These are phyloP conservation scores for Lolium rigidum DNA, from an alignment of 176 grass and related monocot genomes.

Conservation along the genomic window DNA sequence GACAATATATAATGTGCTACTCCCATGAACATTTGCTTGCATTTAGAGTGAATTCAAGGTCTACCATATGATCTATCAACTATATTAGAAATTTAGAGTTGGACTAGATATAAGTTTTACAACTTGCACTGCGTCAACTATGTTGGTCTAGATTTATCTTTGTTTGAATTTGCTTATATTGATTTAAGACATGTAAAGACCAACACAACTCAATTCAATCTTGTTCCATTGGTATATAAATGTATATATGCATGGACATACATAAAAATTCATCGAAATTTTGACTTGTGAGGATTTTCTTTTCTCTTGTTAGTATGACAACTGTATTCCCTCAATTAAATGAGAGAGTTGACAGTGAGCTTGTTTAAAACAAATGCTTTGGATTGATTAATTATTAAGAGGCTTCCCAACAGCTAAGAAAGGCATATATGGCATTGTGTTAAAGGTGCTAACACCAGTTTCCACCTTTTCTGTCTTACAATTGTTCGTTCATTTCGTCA, in stretches of 20 bases:
- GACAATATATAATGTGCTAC: background rate
- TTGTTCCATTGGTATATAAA: background rate
- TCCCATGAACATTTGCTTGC: background rate
- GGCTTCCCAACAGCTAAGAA: background rate
- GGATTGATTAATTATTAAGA: background rate
- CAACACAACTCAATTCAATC: background rate
- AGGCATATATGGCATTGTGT: background rate
- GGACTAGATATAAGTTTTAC: background rate
- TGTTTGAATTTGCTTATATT: constrained; percentile 17
- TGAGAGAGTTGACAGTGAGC: no score
- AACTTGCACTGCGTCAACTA: background rate
- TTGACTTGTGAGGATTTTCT: no score
- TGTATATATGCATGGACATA: no score
- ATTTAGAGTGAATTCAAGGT: constrained; percentile 32
- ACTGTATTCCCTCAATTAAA: no score
- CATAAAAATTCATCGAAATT: no score
- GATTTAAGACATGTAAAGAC: background rate
- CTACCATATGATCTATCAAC: background rate
- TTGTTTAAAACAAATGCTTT: no score
- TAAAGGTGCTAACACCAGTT: background rate
- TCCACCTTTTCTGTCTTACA: background rate
- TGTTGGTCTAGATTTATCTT: background rate
- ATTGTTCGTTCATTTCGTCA: constrained; percentile 21
- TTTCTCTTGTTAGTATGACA: no score
- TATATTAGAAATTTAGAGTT: background rate